Evolutionary conservation across 805 yeast species (phyloP).

Genomic region (Ogataea saltuana): DNA sequence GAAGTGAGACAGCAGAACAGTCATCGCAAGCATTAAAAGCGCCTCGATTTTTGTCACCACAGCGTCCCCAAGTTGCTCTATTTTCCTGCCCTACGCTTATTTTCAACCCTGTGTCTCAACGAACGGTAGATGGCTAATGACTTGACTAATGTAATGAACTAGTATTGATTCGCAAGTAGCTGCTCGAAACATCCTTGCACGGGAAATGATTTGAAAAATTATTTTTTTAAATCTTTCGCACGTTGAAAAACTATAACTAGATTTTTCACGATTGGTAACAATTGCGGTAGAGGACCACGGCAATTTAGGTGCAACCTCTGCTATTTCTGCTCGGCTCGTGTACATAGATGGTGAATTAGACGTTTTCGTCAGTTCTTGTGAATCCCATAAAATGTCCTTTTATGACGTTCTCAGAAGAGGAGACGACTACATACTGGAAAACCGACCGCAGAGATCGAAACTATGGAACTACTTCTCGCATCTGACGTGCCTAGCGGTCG

Average conservation of each 20-base stretch:
- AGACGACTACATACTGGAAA: conserved; percentile 59
- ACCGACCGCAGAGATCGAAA: conserved; percentile 51
- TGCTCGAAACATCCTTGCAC: conserved; percentile 1
- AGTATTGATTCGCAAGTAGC: background rate
- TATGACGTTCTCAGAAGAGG: conserved; percentile 71
- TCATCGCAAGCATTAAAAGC: background rate
- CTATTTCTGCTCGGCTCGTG: too few relatives aligned
- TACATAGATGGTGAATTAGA: background rate
- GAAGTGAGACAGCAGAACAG: conserved; percentile 22
- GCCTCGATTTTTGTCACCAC: background rate
- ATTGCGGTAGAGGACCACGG: too few relatives aligned
- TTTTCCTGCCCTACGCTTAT: background rate
- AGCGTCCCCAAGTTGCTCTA: background rate
- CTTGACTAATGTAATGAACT: background rate
- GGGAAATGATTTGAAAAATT: background rate
- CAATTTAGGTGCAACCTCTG: too few relatives aligned
- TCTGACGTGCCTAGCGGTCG: conserved; percentile 65
- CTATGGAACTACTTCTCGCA: conserved; percentile 72
- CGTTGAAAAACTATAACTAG: too few relatives aligned
- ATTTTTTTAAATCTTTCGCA: background rate
- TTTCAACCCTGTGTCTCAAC: too few relatives aligned
- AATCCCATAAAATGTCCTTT: conserved; percentile 53
- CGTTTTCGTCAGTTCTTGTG: background rate
- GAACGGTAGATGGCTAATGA: conserved; percentile 7
- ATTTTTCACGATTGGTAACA: too few relatives aligned